Percentiles rank a stretch among this genome's conserved stretches.
phyloP scores from a whole-genome alignment of 2,329 filamentous ascomycete genomes.

The Pseudonectria foliicola region DNA sequence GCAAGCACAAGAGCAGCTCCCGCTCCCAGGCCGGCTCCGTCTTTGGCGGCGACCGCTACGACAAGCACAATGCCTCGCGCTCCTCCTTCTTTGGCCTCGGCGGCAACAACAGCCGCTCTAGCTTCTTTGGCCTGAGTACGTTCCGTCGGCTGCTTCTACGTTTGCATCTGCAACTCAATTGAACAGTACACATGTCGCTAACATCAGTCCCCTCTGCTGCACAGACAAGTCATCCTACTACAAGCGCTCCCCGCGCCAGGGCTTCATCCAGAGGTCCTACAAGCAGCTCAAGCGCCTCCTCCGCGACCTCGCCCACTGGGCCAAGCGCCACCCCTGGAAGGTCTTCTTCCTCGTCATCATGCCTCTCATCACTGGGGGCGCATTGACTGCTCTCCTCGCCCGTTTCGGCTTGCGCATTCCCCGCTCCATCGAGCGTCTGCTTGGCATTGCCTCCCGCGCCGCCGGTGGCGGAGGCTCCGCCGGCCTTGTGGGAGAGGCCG shows the following conservation, averaged over 20 bases:
- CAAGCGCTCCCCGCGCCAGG: constrained; percentile 72
- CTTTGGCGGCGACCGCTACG: constrained; percentile 27
- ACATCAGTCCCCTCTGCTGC: constrained; percentile 2
- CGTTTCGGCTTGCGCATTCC: constrained; percentile 77
- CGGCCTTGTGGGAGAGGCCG: constrained; percentile 48
- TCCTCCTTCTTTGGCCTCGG: constrained; percentile 42
- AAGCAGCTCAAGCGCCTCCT: constrained; percentile 72
- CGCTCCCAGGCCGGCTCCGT: constrained; percentile 27
- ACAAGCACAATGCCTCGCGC: constrained; percentile 34
- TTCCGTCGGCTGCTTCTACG: constrained; percentile 6
- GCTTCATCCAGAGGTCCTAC: constrained; percentile 68
- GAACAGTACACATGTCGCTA: no score
- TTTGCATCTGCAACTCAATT: no score
- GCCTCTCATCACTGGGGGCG: constrained; percentile 79
- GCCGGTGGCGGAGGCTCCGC: constrained; percentile 36
- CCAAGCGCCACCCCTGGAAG: constrained; percentile 76
- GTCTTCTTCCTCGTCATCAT: constrained; percentile 82
- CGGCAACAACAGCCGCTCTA: constrained; percentile 35
- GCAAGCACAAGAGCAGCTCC: constrained; percentile 19
- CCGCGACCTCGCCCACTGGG: constrained; percentile 73
- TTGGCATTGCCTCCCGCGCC: constrained; percentile 46
- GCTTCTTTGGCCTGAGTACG: constrained; percentile 40
- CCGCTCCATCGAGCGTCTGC: constrained; percentile 49
- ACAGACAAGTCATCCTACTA: constrained; percentile 57
- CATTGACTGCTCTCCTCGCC: constrained; percentile 67